phyloP scores from a whole-genome alignment of 768 basidiomycete genomes.

The Crucibulum laeve region DNA sequence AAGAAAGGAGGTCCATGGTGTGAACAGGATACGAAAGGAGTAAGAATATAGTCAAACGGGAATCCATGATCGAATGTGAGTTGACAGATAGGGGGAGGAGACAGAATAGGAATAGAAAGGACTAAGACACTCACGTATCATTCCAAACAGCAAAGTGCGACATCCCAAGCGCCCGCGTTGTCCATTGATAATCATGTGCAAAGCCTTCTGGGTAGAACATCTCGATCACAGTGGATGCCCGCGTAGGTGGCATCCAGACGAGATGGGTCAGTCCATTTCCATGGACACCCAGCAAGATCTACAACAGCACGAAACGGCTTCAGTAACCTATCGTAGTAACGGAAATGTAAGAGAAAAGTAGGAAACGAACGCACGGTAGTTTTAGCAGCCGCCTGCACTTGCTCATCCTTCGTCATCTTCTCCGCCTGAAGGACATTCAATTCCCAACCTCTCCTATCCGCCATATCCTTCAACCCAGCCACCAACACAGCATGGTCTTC shows the following conservation, averaged over 20 bases:
- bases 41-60: not conserved
- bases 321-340: not conserved
- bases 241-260: conserved; percentile 78
- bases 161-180: conserved; percentile 67
- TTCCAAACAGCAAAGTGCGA: conserved; percentile 79
- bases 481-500: conserved; percentile 57
- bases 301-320: conserved; percentile 1
- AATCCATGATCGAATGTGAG: no score
- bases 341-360: not conserved
- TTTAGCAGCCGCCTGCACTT: conserved; percentile 57
- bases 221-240: conserved; percentile 78
- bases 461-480: conserved; percentile 44
- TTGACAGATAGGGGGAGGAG: not conserved
- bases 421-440: conserved; percentile 61
- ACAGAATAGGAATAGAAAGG: not conserved
- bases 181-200: conserved; percentile 87
- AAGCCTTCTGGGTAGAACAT: conserved; percentile 80
- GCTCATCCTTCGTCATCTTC: conserved; percentile 68
- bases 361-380: conserved; percentile 56
- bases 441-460: conserved; percentile 48
- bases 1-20: no score
- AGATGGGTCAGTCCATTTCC: conserved; percentile 84
- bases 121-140: conserved; percentile 48
- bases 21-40: no score
- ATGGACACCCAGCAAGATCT: conserved; percentile 72